Conservation (phyloP, 805 yeast genomes). For the Trichomonascus vanleenenianus region DNA sequence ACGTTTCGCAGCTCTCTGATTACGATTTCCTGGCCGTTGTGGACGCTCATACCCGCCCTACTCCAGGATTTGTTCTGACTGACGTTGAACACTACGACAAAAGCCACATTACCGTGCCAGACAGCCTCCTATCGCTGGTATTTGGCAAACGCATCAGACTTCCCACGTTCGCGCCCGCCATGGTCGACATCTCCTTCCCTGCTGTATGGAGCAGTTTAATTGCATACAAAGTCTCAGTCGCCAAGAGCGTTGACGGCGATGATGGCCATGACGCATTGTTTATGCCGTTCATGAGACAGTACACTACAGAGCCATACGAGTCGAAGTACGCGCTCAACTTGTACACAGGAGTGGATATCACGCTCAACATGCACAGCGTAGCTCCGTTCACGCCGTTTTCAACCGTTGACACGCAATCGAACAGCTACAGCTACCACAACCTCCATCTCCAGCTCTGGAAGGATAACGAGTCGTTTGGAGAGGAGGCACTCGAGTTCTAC, state of each 20-base stretch:
- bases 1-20: conserved; percentile 31
- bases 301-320: conserved; percentile 56
- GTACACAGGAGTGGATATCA: conserved; percentile 31
- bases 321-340: conserved; percentile 70
- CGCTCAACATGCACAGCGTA: conserved; percentile 10
- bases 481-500: background rate
- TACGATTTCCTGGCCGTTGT: conserved; percentile 48
- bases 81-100: conserved; percentile 23
- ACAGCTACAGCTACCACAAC: background rate
- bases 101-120: conserved; percentile 11
- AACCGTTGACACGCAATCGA: conserved; percentile 3
- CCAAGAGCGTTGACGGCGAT: conserved; percentile 5
- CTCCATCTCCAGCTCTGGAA: conserved; percentile 3
- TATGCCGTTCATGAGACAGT: conserved; percentile 63
- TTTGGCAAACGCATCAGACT: conserved; percentile 26
- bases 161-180: conserved; percentile 35
- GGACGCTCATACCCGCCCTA: conserved; percentile 24
- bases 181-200: conserved; percentile 41
- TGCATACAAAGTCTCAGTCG: conserved; percentile 38
- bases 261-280: conserved; percentile 27
- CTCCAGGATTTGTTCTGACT: conserved; percentile 21
- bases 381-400: conserved; percentile 14
- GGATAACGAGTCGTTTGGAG: conserved; percentile 1
- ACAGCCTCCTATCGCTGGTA: conserved; percentile 18
- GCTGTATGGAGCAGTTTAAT: conserved; percentile 57